A percentile compares a stretch with the other conserved stretches of the same genome.
phyloP scores from a whole-genome alignment of 1,284 basidiomycete genomes.

The Pyrrhoderma lamaoense region DNA sequence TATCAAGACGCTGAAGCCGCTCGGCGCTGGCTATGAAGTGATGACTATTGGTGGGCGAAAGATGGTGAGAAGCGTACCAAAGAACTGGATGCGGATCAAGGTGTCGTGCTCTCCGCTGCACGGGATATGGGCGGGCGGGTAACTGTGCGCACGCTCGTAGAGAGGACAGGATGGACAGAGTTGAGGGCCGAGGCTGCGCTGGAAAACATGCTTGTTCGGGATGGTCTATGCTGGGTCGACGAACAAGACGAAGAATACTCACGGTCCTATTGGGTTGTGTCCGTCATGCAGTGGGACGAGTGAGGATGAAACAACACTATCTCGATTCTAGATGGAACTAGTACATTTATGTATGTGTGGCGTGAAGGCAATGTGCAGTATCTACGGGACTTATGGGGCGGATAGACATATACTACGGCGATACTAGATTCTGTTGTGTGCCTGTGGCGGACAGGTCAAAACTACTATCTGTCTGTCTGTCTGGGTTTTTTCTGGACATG shows the following conservation, averaged over 20 bases:
- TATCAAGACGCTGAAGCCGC: constrained; percentile 81
- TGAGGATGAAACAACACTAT: no score
- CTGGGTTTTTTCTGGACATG: not conserved
- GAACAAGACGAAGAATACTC: constrained; percentile 65
- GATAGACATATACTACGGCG: no score
- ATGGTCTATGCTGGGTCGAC: constrained; percentile 94
- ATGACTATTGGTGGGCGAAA: constrained; percentile 63
- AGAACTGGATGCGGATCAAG: constrained; percentile 82
- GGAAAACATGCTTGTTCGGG: constrained; percentile 83
- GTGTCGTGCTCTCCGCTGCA: constrained; percentile 68
- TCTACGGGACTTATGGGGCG: no score
- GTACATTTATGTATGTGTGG: no score
- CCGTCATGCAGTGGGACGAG: constrained; percentile 75
- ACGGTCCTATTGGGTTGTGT: constrained; percentile 74
- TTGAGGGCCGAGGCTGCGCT: constrained; percentile 73
- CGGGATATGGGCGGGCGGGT: constrained; percentile 60
- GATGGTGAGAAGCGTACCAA: constrained; percentile 67
- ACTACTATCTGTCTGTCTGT: no score
- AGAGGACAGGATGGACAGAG: constrained; percentile 66
- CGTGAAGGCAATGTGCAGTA: no score
- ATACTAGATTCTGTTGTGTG: no score
- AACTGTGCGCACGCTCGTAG: constrained; percentile 50
- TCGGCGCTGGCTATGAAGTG: constrained; percentile 86
- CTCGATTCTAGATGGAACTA: no score
- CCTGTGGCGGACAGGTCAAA: no score